Conservation (phyloP, 257 asterid genomes). For the Plantago major region DNA sequence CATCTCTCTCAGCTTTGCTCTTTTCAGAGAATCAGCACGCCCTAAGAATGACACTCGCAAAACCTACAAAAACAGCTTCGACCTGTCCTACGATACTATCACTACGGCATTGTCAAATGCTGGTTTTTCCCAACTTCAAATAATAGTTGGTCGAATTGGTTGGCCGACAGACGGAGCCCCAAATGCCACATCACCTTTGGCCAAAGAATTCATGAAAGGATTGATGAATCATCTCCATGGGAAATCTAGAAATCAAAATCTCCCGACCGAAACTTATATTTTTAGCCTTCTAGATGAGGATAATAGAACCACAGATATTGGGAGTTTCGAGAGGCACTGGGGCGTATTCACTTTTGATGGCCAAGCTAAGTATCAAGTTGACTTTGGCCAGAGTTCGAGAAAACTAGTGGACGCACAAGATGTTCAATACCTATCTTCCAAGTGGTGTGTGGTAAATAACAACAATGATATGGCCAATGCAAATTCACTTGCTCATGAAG, state of each 20-base stretch:
- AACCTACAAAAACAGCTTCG: constrained; percentile 60
- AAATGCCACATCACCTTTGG: constrained; percentile 54
- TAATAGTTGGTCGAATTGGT: constrained; percentile 58
- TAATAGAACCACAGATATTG: constrained; percentile 42
- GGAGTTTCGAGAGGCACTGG: constrained; percentile 82
- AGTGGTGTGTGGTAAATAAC: constrained; percentile 84
- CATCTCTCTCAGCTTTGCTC: constrained; percentile 65
- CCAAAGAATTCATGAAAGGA: constrained; percentile 58
- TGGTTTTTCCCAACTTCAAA: constrained; percentile 49
- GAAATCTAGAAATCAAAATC: constrained; percentile 35
- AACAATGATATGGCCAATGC: constrained; percentile 58
- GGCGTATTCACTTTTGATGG: constrained; percentile 89
- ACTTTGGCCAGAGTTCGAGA: constrained; percentile 47
- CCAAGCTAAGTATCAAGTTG: constrained; percentile 70
- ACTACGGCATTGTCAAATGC: constrained; percentile 41
- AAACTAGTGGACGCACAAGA: constrained; percentile 58
- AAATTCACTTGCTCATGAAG: constrained; percentile 47
- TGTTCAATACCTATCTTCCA: constrained; percentile 61
- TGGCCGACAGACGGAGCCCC: constrained; percentile 93
- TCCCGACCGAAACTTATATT: constrained; percentile 50
- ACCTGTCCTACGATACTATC: constrained; percentile 50
- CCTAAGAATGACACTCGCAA: constrained; percentile 40
- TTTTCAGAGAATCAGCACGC: constrained; percentile 51
- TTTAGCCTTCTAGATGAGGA: constrained; percentile 81
- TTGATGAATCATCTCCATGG: constrained; percentile 48